Evolutionary conservation across 2,329 filamentous ascomycete genomes (phyloP), one percentile per base, ranked within the genome.

Genomic region (Aquanectria penicillioides): DNA sequence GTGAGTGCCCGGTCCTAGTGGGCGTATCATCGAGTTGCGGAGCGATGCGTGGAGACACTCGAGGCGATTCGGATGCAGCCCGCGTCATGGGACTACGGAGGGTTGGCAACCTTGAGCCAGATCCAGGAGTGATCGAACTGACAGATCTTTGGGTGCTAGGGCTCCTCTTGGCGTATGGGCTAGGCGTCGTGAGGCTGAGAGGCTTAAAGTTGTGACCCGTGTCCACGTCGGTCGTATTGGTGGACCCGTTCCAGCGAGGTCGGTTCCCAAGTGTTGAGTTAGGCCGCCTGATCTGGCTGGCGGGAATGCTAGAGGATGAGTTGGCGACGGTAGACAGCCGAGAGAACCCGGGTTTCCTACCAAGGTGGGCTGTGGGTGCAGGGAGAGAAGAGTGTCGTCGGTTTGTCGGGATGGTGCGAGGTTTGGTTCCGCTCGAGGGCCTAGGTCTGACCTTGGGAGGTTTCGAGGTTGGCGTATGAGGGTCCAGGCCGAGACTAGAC

Each of bases 171-270:
- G 82, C 74, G 59, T 85, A 85, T 0, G 86, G 83, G 61, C 83
- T 87, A 0, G 87, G 85, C 1, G 85, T 86, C 6, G 85, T 87
- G 38, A 86, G 75, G 29, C 76, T 85, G 10, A 89, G 75, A 10
- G 89, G 85, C 67, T 86, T 89, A 76, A 87, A 90, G 71, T 86
- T 86, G 73, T 90, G 88, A 22, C 88, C 87, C n/a, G 86, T 84
- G 26, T 89, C 83, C n/a, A 87, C 78, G 60, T 87, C 83, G 6
- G 78, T 77, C 5, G 85, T 83, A 67, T 89, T 92, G 6, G 87
- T 86, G 25, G 88, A 90, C 10, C 69, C 71, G 70, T 89, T 94
- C 92, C 92, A 95, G 57, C 87, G 84, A 4, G 92, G 92, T 47
- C 89, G 86, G 55, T 84, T 80, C 56, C 83, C 72, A 28, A 81